Base-by-base conservation (phyloP, 495 filamentous ascomycete species). In the Penicillium chermesinum region DNA sequence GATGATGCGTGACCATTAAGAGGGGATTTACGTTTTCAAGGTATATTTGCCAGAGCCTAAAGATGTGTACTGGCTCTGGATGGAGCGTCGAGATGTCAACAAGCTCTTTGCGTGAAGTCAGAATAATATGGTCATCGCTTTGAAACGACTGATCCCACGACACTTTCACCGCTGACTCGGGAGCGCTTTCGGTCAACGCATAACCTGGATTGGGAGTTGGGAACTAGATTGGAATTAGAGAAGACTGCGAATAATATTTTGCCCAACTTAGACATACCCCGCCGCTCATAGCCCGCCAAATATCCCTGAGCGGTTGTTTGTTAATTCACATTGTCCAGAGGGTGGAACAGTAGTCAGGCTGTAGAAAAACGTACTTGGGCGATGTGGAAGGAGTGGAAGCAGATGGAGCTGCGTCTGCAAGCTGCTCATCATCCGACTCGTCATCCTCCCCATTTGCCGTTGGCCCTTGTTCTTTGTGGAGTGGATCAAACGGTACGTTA, bases 11-110 rank as follows among this genome's bases (percentile, higher is more conserved):
- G 38, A 81, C 65, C 45, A 79, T 82, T 42, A 75, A 62, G 22
- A 82, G 44, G 2, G 77, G 76, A 42, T 80, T 65, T 17, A 80
- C 64, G 34, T 77, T 76, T 5, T 79, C 69, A 1, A 77, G 47
- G 46, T 78, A 71, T 20, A 65, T 60, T 62, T 78, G 73, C 75
- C 77, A 76, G 30, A 76, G 61, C 30, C 56, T 55, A 41, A 72
- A 71, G 42, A 68, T 68, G 40, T 73, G 64, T 13, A 62, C 41
- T 5, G 58, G 70, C 13, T 66, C 61, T 0, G 77, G 78, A 54
- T 80, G 78, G 3, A 79, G 39, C 1, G 52, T 62, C 8, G 71
- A 69, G 14, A 85, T 64, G 35, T 78, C 65, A 25, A 75, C 53
- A 9, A 35, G 49, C 35, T 58, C 55, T 16, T 57, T 61, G 4